Conservation (phyloP, 1,284 basidiomycete genomes). For the Leccinum pallidistipes region DNA sequence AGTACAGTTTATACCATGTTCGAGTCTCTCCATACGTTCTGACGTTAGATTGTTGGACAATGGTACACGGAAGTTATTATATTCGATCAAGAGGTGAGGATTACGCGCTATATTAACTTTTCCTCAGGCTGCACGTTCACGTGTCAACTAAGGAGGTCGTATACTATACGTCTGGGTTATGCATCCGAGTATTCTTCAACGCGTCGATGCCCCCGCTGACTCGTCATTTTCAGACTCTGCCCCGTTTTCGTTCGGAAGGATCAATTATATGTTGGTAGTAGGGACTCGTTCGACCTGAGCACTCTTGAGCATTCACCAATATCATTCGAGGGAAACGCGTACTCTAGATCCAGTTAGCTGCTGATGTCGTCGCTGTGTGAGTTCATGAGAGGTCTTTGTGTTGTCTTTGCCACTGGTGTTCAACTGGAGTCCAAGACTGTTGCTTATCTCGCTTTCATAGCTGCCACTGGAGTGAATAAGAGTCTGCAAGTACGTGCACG, state of each 20-base stretch:
- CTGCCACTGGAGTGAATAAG: conserved; percentile 4
- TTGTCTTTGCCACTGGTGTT: background rate
- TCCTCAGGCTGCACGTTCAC: background rate
- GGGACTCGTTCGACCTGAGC: background rate
- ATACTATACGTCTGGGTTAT: background rate
- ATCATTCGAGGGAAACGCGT: background rate
- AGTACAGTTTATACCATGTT: background rate
- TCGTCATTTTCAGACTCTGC: background rate
- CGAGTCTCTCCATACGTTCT: background rate
- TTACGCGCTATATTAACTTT: background rate
- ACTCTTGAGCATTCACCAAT: background rate
- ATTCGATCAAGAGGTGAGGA: background rate
- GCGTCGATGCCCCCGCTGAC: background rate
- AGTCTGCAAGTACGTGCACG: background rate
- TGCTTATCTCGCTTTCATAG: background rate
- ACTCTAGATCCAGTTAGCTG: conserved; percentile 16
- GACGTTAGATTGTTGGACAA: background rate
- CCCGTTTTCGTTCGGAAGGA: background rate
- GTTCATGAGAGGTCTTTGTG: background rate
- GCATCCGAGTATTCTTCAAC: too few relatives aligned
- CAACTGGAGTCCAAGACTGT: too few relatives aligned
- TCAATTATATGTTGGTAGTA: background rate
- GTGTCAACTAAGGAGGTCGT: background rate
- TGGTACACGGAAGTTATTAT: background rate
- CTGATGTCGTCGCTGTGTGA: conserved; percentile 10